phyloP scores from a whole-genome alignment of 1,284 basidiomycete genomes.

The Cutaneotrichosporon mucoides region DNA sequence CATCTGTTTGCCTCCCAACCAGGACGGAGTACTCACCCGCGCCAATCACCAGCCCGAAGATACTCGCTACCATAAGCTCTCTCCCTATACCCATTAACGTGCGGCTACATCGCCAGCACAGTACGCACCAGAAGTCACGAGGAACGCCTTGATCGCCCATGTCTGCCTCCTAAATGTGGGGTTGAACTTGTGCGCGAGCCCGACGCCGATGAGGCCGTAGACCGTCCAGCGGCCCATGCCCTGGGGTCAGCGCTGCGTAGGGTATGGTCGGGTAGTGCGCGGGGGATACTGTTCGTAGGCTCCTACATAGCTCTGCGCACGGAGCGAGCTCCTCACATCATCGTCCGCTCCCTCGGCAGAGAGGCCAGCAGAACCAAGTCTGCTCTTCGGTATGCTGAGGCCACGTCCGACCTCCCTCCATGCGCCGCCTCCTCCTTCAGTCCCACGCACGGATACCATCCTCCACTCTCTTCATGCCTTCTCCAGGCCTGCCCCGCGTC shows the following conservation, averaged over 20 bases:
- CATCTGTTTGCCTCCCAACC: not conserved
- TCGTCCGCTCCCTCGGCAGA: too few relatives aligned
- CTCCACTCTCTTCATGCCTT: too few relatives aligned
- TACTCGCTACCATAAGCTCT: conserved; percentile 54
- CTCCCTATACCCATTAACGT: too few relatives aligned
- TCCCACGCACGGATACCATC: too few relatives aligned
- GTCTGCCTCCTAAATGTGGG: conserved; percentile 78
- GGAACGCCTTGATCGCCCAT: conserved; percentile 71
- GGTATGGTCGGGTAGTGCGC: too few relatives aligned
- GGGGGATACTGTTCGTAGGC: too few relatives aligned
- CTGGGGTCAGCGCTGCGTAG: conserved; percentile 42
- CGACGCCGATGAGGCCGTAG: conserved; percentile 60
- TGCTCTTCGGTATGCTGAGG: too few relatives aligned
- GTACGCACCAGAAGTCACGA: conserved; percentile 35
- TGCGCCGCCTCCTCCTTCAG: too few relatives aligned
- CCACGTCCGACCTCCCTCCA: too few relatives aligned
- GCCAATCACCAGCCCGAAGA: conserved; percentile 66
- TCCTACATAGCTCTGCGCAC: too few relatives aligned
- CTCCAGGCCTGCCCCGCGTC: not conserved
- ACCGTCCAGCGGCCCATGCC: conserved; percentile 58
- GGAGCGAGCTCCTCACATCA: too few relatives aligned
- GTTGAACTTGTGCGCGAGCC: conserved; percentile 68
- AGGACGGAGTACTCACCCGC: conserved; percentile 40
- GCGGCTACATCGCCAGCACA: not conserved
- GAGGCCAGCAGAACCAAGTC: too few relatives aligned